Evolutionary conservation across 108 stramenopile genomes (phyloP).

Genomic region (Halocafeteria seosinensis): DNA sequence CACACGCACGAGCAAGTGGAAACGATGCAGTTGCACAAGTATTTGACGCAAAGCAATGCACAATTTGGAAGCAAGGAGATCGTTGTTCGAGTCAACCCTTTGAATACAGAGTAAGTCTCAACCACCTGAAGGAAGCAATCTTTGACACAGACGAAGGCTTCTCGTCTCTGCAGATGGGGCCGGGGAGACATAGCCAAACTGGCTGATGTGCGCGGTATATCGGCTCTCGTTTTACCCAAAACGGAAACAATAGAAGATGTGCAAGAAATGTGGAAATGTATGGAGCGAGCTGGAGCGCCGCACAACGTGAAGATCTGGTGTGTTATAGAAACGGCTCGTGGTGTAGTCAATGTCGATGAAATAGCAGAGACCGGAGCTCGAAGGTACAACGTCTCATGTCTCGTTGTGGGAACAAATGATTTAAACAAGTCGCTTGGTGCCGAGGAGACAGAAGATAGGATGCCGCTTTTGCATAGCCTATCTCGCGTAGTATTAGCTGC

Average conservation of each 20-base stretch:
- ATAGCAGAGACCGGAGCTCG: neutral
- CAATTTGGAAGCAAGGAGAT: neutral
- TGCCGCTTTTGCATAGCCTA: conserved; percentile 1
- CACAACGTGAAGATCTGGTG: conserved; percentile 1
- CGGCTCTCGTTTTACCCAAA: conserved; percentile 13
- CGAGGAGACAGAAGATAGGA: neutral
- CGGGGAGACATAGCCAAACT: conserved; percentile 4
- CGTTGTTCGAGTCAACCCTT: conserved; percentile 12
- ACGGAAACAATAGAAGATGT: conserved; percentile 8
- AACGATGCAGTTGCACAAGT: too few species aligned
- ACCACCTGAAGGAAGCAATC: neutral
- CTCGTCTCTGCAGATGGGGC: conserved; percentile 4
- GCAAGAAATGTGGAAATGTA: neutral
- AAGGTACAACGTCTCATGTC: neutral
- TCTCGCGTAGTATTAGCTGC: conserved; percentile 5
- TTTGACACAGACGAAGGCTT: neutral
- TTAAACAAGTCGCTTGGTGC: conserved; percentile 3
- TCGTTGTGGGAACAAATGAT: conserved; percentile 13
- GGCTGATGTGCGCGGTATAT: neutral
- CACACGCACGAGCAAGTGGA: too few species aligned
- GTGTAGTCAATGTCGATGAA: neutral
- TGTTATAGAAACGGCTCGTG: conserved; percentile 9
- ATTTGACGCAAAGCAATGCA: neutral
- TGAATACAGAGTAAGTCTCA: neutral
- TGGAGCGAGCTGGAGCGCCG: neutral